Evolutionary conservation across 1,284 basidiomycete genomes (phyloP), one percentile per base, ranked within the genome.

Genomic region (Volvariella surrecta): DNA sequence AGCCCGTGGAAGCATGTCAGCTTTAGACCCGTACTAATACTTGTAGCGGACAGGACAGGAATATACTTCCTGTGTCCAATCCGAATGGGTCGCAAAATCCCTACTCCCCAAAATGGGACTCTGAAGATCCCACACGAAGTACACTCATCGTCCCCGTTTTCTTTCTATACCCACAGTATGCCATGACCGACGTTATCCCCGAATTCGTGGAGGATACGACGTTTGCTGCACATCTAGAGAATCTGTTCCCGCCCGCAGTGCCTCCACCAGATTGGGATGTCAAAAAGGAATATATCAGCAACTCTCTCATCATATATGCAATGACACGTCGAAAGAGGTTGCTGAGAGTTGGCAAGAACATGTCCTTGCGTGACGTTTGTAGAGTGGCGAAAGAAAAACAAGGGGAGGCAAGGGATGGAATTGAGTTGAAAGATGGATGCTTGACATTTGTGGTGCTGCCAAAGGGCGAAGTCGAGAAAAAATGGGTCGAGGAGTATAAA

Each of bases 401-500:
- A 4, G 79, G 77, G 0, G 73, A 76, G 32, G 67, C 71, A 18
- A 67, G 59, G 52, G 94, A 95, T 61, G 94, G 94, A 0, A 56
- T 97, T 39, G 85, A 92, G 53, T 58, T 98, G 45, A 81, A 80
- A 50, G 91, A 95, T 54, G 92, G 91, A 0, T 85, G 88, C 57
- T 57, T 96, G 59, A 83, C 82, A 22, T 88, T 98, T 54, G 81
- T 83, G 13, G 86, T 98, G 6, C 58, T 96, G 44, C 85, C 87
- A 1, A 92, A 82, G 59, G 91, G 91, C 0, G 68, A 71, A n/a
- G 74, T 76, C 45, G 92, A 96, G 59, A 74, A 77, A 58, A 76
- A 74, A 49, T 98, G 94, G 93, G 76, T 97, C 20, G 80, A 84
- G n/a, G 81, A 89, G 48, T 94, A 82, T 69, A 98, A 97, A 68